Percentiles rank a stretch among this genome's conserved stretches.
Conservation (phyloP, 108 stramenopile species). For the Cyclotella cryptica region DNA sequence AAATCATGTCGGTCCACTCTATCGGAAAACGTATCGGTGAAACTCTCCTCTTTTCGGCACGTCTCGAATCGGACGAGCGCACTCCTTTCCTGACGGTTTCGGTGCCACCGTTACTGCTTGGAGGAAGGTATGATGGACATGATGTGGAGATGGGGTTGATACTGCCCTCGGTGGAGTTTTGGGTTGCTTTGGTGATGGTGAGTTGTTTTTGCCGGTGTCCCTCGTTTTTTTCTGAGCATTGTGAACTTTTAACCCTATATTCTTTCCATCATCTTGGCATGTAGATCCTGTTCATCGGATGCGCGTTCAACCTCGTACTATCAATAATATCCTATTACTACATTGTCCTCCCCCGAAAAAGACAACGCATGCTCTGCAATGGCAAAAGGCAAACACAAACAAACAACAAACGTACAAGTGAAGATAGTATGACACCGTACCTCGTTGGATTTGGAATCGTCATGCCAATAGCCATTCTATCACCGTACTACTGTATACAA, state of each 20-base stretch:
- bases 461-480: constrained; percentile 32
- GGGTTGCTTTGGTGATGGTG: constrained; percentile 30
- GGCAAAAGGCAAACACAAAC: not conserved
- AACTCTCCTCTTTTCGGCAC: constrained; percentile 32
- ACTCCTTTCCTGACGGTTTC: constrained; percentile 23
- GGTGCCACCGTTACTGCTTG: constrained; percentile 4
- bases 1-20: not conserved
- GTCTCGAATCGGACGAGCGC: constrained; percentile 30
- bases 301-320: constrained; percentile 1
- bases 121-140: not conserved
- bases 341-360: constrained; percentile 40
- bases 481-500: constrained; percentile 19
- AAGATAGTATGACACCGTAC: not conserved
- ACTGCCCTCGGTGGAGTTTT: constrained; percentile 19
- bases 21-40: constrained; percentile 32
- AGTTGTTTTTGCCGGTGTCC: constrained; percentile 8
- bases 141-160: constrained; percentile 12
- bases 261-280: not conserved
- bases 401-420: not conserved
- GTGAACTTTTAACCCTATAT: not conserved
- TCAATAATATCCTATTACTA: constrained; percentile 28
- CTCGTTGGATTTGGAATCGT: constrained; percentile 37
- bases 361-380: not conserved
- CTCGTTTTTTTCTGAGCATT: constrained; percentile 2
- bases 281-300: not conserved